These are phyloP conservation scores for Aspergillus nidulans DNA, from an alignment of 495 filamentous ascomycete species.

Conservation along the genomic window DNA sequence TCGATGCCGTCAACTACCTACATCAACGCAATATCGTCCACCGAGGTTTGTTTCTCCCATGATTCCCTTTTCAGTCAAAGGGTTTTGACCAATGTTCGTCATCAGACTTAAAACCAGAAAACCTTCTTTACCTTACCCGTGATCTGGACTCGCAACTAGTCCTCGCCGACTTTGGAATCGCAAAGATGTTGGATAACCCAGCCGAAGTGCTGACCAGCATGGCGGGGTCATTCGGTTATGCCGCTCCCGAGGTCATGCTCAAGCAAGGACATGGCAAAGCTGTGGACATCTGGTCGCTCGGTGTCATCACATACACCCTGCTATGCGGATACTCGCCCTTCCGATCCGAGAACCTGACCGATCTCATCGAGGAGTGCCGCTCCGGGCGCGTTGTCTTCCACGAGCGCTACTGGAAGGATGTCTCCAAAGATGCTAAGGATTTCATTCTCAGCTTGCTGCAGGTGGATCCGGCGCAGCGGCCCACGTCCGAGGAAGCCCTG, in stretches of 20 bases:
- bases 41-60: constrained; percentile 57
- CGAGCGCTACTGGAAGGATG: constrained; percentile 97
- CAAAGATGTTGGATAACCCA: constrained; percentile 91
- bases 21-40: constrained; percentile 96
- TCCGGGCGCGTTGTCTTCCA: constrained; percentile 91
- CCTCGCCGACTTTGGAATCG: constrained; percentile 96
- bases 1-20: constrained; percentile 92
- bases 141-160: constrained; percentile 77
- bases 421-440: constrained; percentile 91
- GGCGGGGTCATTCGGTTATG: constrained; percentile 98
- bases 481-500: constrained; percentile 77
- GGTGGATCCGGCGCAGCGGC: constrained; percentile 69
- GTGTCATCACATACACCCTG: constrained; percentile 98
- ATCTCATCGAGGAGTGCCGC: constrained; percentile 93
- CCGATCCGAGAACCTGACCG: constrained; percentile 86
- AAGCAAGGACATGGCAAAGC: constrained; percentile 97
- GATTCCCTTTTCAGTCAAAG: neutral
- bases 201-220: constrained; percentile 94
- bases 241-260: constrained; percentile 96
- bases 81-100: neutral
- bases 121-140: constrained; percentile 86
- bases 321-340: constrained; percentile 98
- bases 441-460: constrained; percentile 85
- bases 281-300: constrained; percentile 99
- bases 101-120: constrained; percentile 95